Conservation (phyloP, 805 yeast species). For the Monosporozyma aquatica region DNA sequence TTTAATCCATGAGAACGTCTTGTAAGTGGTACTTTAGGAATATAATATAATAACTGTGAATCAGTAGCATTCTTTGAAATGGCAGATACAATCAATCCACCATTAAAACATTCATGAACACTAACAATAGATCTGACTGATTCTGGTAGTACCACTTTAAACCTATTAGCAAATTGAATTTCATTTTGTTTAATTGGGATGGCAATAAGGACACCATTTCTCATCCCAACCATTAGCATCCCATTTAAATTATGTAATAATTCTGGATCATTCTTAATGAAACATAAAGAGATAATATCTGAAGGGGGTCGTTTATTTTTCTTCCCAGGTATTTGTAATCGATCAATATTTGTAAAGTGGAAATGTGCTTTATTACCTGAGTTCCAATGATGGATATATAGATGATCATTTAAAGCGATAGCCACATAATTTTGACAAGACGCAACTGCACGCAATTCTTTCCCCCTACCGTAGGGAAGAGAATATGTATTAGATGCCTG, state of each 20-base stretch:
- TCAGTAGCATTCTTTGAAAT: background rate
- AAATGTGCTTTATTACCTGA: background rate
- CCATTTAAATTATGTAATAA: background rate
- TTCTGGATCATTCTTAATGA: background rate
- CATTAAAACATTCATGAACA: conserved; percentile 5
- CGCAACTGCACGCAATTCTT: background rate
- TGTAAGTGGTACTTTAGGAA: background rate
- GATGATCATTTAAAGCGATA: background rate
- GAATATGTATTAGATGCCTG: background rate
- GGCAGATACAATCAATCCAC: conserved; percentile 11
- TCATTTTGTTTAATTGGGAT: background rate
- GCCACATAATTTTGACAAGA: background rate
- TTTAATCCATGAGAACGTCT: background rate
- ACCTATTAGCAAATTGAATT: background rate
- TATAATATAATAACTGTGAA: background rate
- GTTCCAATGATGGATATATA: background rate
- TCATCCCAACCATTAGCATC: background rate
- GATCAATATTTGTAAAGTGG: background rate
- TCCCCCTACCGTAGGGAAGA: too few relatives aligned
- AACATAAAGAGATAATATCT: background rate
- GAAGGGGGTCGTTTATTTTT: too few relatives aligned
- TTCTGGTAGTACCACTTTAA: background rate
- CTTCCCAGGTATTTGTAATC: too few relatives aligned
- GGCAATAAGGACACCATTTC: background rate
- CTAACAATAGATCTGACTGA: conserved; percentile 6